Evolutionary conservation across 768 basidiomycete genomes (phyloP).

Genomic region (Boletus vinaceobasis): DNA sequence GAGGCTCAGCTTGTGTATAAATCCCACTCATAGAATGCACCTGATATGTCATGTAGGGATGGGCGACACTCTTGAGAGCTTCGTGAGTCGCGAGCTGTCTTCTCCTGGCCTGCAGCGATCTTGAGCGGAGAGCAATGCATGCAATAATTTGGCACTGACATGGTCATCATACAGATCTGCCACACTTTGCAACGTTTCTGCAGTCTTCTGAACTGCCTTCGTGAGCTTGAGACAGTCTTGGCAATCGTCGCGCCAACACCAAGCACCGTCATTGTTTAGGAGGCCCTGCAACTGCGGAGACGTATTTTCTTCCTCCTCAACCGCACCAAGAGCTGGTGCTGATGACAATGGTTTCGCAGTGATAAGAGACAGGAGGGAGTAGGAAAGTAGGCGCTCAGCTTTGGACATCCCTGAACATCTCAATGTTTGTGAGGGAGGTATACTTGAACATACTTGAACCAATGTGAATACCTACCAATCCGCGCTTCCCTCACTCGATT

Average conservation of each 20-base stretch:
- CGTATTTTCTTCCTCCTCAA: conserved; percentile 45
- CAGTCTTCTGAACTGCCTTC: conserved; percentile 72
- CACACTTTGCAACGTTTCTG: conserved; percentile 68
- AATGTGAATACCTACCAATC: conserved; percentile 46
- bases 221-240: conserved; percentile 74
- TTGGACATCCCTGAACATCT: conserved; percentile 67
- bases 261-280: conserved; percentile 69
- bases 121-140: conserved; percentile 5
- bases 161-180: conserved; percentile 80
- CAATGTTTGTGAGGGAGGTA: neutral
- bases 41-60: conserved; percentile 70
- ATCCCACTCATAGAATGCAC: conserved; percentile 32
- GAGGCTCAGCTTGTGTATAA: neutral
- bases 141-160: conserved; percentile 40
- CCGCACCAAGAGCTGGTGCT: conserved; percentile 43
- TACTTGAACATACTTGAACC: neutral
- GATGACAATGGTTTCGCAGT: conserved; percentile 62
- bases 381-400: conserved; percentile 69
- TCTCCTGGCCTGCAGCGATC: conserved; percentile 54
- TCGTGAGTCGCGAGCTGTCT: conserved; percentile 76
- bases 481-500: conserved; percentile 60
- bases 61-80: conserved; percentile 68
- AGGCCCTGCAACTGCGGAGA: conserved; percentile 48
- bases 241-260: conserved; percentile 86
- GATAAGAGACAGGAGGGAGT: conserved; percentile 69